phyloP scores from a whole-genome alignment of 495 filamentous ascomycete species.

The Aspergillus steynii region DNA sequence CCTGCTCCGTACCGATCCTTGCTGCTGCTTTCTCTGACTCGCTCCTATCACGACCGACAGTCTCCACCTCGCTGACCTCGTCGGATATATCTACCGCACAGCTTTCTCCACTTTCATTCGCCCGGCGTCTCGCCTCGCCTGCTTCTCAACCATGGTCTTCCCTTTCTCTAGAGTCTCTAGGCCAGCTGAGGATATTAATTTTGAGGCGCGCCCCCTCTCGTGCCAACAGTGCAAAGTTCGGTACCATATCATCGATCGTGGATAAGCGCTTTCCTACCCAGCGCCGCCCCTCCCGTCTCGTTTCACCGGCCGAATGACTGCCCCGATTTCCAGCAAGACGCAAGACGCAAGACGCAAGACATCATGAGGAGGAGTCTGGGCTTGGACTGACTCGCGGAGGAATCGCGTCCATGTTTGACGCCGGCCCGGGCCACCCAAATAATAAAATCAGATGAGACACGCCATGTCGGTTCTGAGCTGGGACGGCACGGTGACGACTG shows the following conservation, averaged over 20 bases:
- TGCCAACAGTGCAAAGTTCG: constrained; percentile 10
- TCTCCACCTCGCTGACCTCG: constrained; percentile 3
- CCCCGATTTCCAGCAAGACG: background rate
- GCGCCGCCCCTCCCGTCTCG: background rate
- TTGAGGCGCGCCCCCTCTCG: background rate
- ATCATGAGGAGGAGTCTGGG: background rate
- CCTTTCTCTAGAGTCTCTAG: background rate
- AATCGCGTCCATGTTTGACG: background rate
- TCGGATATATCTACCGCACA: constrained; percentile 18
- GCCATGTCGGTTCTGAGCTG: too few species aligned
- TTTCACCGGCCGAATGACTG: background rate
- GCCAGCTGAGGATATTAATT: background rate
- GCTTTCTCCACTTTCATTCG: constrained; percentile 4
- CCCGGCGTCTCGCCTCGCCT: background rate
- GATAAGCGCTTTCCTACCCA: constrained; percentile 19
- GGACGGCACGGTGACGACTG: background rate
- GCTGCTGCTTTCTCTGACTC: background rate
- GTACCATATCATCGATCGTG: constrained; percentile 23
- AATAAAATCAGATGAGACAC: background rate
- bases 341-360: background rate
- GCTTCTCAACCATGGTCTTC: background rate
- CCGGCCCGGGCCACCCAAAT: background rate
- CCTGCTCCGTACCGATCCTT: background rate
- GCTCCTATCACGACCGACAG: background rate
- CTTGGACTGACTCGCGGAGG: background rate